Evolutionary conservation across 805 yeast genomes (phyloP), one percentile per base, ranked within the genome.

Genomic region (Yamadazyma nakazawae): DNA sequence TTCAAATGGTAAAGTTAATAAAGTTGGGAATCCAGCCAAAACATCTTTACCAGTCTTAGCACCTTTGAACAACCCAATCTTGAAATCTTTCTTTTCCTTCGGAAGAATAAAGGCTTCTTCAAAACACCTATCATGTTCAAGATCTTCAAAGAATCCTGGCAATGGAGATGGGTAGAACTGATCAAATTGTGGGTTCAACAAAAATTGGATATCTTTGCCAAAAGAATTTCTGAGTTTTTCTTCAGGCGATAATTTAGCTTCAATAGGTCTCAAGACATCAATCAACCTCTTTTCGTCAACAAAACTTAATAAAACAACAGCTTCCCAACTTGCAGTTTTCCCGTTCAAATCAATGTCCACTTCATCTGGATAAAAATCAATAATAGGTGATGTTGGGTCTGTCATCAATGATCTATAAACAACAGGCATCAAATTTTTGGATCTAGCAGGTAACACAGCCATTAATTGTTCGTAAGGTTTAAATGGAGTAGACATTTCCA

Each of bases 371-470:
- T 94, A 94, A 59, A 89, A 90, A 57, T 90, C 97, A 46, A 77
- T 76, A 54, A 94, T 89, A 24, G 97, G 96, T 7, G 97, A 91
- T 38, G 75, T 74, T 38, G 81, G 82, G 48, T 91, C 96, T 12
- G 84, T 81, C 96, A 94, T 91, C 52, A 94, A 73, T 2, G 83
- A 77, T 64, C 96, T 80, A 63, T 85, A 86, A 16, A 81, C 80
- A 7, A 74, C 62, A 1, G 99, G 98, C 59, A 94, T 81, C 54
- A 94, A 76, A 39, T 75, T 72, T 45, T 79, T 81, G 3, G 97
- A 90, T 72, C 97, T 82, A 18, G 92, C 96, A 0, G 99, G 99
- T 54, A 94, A 73, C 18, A 94, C 99, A 16, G 96, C 92, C 99
- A 92, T 94, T 57, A 94, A 77, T 70, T 94, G 99, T 63, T 94